These are phyloP conservation scores for Boletus tomentosulus DNA, from an alignment of 768 basidiomycete species.

Conservation along the genomic window DNA sequence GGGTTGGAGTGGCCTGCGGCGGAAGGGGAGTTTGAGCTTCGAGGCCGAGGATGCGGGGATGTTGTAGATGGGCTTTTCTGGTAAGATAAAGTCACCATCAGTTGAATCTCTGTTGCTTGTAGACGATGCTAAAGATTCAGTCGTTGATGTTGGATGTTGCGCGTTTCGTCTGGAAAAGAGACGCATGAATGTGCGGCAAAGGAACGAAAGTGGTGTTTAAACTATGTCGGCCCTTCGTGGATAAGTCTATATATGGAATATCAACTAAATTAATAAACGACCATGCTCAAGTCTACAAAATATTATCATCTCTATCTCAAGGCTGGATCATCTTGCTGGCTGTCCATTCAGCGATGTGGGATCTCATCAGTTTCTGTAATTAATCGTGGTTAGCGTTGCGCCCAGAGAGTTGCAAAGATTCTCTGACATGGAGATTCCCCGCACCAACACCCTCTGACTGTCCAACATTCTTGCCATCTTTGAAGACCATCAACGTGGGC, in stretches of 20 bases:
- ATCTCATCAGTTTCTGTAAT: no score
- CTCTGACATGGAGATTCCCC: no score
- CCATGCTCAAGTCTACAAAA: background rate
- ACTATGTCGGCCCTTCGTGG: background rate
- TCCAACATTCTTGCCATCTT: no score
- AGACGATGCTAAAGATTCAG: slow-evolving; percentile 14
- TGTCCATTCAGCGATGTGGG: no score
- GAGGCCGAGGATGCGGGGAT: slow-evolving; percentile 32
- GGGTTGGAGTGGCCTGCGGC: slow-evolving; percentile 29
- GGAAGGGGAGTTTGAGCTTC: slow-evolving; percentile 44
- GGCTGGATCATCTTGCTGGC: no score
- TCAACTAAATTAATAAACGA: background rate
- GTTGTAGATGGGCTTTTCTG: slow-evolving; percentile 26
- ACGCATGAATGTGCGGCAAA: background rate
- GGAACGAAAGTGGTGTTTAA: background rate
- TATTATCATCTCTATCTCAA: no score
- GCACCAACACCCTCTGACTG: no score
- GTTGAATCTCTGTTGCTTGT: slow-evolving; percentile 7
- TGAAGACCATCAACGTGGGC: no score
- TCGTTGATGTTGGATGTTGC: slow-evolving; percentile 1
- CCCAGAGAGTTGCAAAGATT: no score
- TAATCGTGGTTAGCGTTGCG: no score
- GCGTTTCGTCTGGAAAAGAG: slow-evolving; percentile 22
- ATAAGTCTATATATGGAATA: background rate
- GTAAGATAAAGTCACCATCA: slow-evolving; percentile 33